These are phyloP conservation scores for Hypoxylon crocopeplum DNA, from an alignment of 495 filamentous ascomycete species.

Conservation along the genomic window DNA sequence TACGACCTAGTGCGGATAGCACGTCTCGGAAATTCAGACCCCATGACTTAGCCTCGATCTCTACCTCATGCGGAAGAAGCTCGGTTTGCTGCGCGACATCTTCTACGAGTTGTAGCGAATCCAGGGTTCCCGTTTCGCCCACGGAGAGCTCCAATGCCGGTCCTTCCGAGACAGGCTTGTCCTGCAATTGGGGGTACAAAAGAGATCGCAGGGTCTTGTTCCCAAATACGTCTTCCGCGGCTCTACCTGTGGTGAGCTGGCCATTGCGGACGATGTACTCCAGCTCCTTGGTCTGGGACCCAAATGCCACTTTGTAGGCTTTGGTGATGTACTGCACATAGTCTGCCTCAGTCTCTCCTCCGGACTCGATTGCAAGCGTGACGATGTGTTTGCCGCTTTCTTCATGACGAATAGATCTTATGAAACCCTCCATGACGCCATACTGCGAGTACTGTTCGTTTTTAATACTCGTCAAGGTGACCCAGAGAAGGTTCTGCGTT, in stretches of 20 bases:
- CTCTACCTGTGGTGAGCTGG: background rate
- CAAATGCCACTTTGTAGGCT: background rate
- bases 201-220: too few relatives aligned
- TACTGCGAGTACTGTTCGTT: conserved; percentile 35
- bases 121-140: conserved; percentile 23
- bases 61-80: conserved; percentile 34
- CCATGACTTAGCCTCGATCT: conserved; percentile 35
- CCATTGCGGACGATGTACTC: background rate
- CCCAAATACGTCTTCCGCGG: background rate
- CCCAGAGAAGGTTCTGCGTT: conserved; percentile 42
- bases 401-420: conserved; percentile 41
- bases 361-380: conserved; percentile 34
- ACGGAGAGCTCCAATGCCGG: conserved; percentile 35
- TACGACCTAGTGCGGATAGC: conserved; percentile 30
- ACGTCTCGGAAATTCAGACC: conserved; percentile 36
- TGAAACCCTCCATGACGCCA: conserved; percentile 34
- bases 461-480: conserved; percentile 15
- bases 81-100: conserved; percentile 25
- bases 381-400: conserved; percentile 38
- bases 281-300: background rate
- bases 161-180: conserved; percentile 30
- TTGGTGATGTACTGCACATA: conserved; percentile 7
- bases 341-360: conserved; percentile 13
- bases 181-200: conserved; percentile 25
- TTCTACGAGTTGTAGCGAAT: conserved; percentile 33